Evolutionary conservation across 164 flowering plant genomes (phyloP), one percentile per base, ranked within the genome.

Genomic region (Amborella trichopoda): DNA sequence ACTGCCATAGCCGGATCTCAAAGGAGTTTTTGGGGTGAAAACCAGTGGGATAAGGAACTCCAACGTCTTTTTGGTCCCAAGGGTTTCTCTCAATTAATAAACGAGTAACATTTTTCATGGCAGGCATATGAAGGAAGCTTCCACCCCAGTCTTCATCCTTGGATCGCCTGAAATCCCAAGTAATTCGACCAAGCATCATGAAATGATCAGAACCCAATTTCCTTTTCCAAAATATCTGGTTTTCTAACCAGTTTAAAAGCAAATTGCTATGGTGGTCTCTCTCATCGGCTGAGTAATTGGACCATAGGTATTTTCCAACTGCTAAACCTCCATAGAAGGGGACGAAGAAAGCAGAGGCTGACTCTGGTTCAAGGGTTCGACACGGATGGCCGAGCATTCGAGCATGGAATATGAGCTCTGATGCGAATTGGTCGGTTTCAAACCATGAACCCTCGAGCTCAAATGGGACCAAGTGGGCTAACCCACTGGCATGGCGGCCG

Each of bases 261-360:
- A 26, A 40, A 41, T 48, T 33, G 50, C 86, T 71, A 44, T 76
- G 78, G 2, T 28, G 56, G 50, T 91, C 99, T 4, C 90, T 76
- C 2, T 80, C 88, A 0, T 14, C 12, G 2, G 63, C 44, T 3
- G 40, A 70, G 44, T 33, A 66, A 41, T 69, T 74, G 11, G 55
- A 24, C 88, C 86, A 91, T 9, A 91, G 60, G 38, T 52, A 71
- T 60, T 74, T 81, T 13, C 82, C 96, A 0, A 68, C 65, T 5
- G 89, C 93, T 24, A 91, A 80, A 1, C 99, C 96, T 20, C 76
- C 85, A 66, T 91, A 91, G 44, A 82, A 91, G 16, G 99, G 99
- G 1, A 91, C 60, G 67, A 72, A 91, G 52, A 75, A 87, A 44
- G 90, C 95, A 46, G 79, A 42, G 19, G 96, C 99, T 0, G 70